Conservation (phyloP, 2,329 filamentous ascomycete species). For the Ophiocordyceps camponoti-leonardi region DNA sequence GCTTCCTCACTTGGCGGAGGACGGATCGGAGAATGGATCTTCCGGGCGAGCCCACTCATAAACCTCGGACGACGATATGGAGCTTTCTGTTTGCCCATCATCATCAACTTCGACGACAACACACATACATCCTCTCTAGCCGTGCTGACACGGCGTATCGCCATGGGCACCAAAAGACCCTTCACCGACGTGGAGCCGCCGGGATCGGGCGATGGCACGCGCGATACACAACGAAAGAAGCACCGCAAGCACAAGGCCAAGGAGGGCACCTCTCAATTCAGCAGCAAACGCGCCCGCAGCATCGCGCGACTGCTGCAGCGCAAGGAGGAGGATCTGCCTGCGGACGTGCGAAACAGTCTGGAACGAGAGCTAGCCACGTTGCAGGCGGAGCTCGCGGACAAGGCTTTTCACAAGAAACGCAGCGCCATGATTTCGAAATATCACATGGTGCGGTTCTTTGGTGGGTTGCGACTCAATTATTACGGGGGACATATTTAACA, state of each 20-base stretch:
- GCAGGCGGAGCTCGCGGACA: constrained; percentile 43
- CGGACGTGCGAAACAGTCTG: constrained; percentile 48
- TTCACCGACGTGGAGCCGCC: constrained; percentile 11
- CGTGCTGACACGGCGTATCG: background rate
- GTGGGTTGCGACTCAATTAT: constrained; percentile 20
- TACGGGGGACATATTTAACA: too few species aligned
- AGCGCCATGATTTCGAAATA: constrained; percentile 61
- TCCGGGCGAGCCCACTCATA: background rate
- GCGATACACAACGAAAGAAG: constrained; percentile 15
- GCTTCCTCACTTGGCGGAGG: background rate
- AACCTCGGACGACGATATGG: background rate
- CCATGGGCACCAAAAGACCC: constrained; percentile 15
- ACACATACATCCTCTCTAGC: background rate
- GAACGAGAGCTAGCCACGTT: constrained; percentile 56
- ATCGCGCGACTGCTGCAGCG: constrained; percentile 49
- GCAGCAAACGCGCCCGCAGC: constrained; percentile 56
- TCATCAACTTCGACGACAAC: background rate
- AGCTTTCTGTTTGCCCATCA: too few species aligned
- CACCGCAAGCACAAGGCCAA: constrained; percentile 23
- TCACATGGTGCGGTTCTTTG: constrained; percentile 74
- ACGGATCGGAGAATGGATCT: background rate
- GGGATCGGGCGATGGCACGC: background rate
- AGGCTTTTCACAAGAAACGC: constrained; percentile 41
- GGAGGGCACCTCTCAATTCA: constrained; percentile 34
- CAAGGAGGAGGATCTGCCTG: constrained; percentile 43